Base-by-base conservation (phyloP, 805 yeast genomes). In the Candida xyloterini region DNA sequence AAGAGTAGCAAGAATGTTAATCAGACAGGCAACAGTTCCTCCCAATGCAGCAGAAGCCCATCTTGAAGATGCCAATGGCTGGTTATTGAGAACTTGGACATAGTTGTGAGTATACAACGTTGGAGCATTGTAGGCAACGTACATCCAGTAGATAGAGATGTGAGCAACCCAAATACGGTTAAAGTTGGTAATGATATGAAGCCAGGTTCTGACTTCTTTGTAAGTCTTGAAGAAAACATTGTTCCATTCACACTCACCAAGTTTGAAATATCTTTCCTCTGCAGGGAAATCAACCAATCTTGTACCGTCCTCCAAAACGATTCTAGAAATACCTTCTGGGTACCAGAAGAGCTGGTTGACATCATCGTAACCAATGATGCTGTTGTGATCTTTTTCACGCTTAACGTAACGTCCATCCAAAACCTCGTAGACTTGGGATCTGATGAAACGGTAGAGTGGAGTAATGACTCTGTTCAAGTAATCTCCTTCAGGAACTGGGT, bases 311-410 rank as follows among this genome's bases (percentile, higher is more conserved):
- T 84, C 93, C 56, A 91, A 78, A 35, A 83, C 77, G 55, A 93
- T 90, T 67, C 93, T 83, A 44, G 95, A 82, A 51, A 93, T 85
- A 75, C 99, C 99, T 70, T 95, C 98, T 33, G 98, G 97, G 68
- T 95, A 93, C 99, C 99, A 93, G 70, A 95, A 93, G 55, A 93
- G 76, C 74, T 93, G 99, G 67, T 93, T 93, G 46, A 93, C 95
- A 73, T 93, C 99, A 71, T 93, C 99, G 65, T 93, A 93, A 65
- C 99, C 95, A 56, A 85, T 76, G 48, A 85, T 70, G 50, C 79
- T 70, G 67, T 81, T 81, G 66, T 85, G 95, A 63, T 85, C 95
- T 60, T 70, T 80, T 70, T 85, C 93, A 69, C 95, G 82, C 65
- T 84, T 84, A 46, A 84, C 82, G 53, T 76, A 84, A 66, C 88